Evolutionary conservation across 1,284 basidiomycete species (phyloP), one percentile per base, ranked within the genome.

Genomic region (Leccinum insigne): DNA sequence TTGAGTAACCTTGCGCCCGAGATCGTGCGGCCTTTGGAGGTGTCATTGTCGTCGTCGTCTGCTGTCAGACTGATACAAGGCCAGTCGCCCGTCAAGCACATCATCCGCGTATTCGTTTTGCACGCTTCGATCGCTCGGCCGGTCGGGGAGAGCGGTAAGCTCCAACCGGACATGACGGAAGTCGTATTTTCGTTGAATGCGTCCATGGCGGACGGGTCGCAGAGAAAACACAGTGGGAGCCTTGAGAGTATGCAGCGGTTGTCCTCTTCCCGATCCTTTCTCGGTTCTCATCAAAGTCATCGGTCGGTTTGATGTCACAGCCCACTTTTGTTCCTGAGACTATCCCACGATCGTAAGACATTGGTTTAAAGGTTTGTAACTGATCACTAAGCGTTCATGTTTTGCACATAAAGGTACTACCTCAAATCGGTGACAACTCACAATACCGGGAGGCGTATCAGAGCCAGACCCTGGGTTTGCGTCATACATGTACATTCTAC

Each of bases 121-220:
- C 94, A 99, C 74, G 91, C 92, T 13, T 95, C 93, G 16, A 93
- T 98, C 63, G 91, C 91, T 13, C 88, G 89, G 70, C 95, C 95
- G 1, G 82, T 98, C 4, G 90, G 93, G 13, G 96, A 99, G 80
- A 86, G 86, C 32, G 32, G 32, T 35, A 35, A 35, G 32, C 32
- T 35, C 32, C 32, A 35, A 35, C 32, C 32, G 32, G 32, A 35
- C 32, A 35, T 35, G 32, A 35, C 32, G 32, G 32, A 35, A 35
- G 32, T 66, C 93, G 95, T 2, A 79, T 97, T 98, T 77, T 89
- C 91, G 0, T 77, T 97, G 63, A 91, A 88, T 70, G 86, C 91
- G 3, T 93, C 96, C 73, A 81, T 95, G 73, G 82, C 81, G 60
- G 82, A 90, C 70, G 82, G 84, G 54, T 76, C 80, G 8, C 85